Evolutionary conservation across 1,139 yeast species (phyloP), one percentile per base, ranked within the genome.

Genomic region (Pichia terricola): DNA sequence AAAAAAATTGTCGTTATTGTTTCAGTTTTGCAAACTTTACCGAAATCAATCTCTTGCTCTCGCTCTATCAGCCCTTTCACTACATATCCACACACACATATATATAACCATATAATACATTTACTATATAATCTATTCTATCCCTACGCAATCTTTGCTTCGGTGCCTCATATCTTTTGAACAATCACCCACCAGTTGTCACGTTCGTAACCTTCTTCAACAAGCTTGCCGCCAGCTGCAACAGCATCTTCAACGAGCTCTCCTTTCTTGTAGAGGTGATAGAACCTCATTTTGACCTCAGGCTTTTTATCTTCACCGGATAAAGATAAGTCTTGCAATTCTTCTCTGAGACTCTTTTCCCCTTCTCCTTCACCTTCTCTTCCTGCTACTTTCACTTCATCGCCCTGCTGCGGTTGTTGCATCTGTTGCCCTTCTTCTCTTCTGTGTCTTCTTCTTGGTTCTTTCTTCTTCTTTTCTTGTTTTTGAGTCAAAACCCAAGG

Each of bases 141-240:
- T 16, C 22, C 22, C 22, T 16, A 16, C 22, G 2, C 22, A 16
- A 16, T 16, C 22, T 16, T 16, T 16, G 22, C 22, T 16, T 16
- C 22, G 22, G 22, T 16, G 22, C 22, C 8, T 30, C 33, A 30
- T 8, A 30, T 11, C 46, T 65, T 69, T 52, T 64, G 62, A 16
- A 72, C 66, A 2, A 80, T 66, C 3, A 72, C 81, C 86, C 96
- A 91, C 97, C 98, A 91, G 59, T 91, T 91, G 59, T 94, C 98
- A 56, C 75, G 76, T 59, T 91, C 97, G 58, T 89, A 94, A 1
- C 99, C 99, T 42, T 75, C 68, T 32, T 75, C 77, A 0, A 83
- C 69, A 1, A 89, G 68, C 3, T 50, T 53, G 1, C 81, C 87
- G 1, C 94, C 94, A 0, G 95, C 95, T 26, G 58, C 58, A 26